Percentiles rank a stretch among this genome's conserved stretches.
These are phyloP conservation scores for Pouteria campechiana DNA, from an alignment of 179 eudicot species.

Conservation along the genomic window DNA sequence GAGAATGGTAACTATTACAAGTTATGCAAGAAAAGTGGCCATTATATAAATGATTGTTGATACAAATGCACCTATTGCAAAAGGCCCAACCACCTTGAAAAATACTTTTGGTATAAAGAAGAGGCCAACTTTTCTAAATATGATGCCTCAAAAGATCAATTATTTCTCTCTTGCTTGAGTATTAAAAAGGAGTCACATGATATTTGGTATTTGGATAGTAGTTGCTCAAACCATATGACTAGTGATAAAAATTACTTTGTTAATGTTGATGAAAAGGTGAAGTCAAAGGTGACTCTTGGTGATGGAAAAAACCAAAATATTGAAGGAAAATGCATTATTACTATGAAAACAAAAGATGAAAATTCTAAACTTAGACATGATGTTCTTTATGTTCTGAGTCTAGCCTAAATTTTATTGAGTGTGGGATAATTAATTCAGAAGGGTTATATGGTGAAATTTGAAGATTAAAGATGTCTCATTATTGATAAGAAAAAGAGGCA, in stretches of 20 bases:
- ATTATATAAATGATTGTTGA: background rate
- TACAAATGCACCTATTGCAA: background rate
- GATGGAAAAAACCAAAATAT: background rate
- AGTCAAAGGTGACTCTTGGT: background rate
- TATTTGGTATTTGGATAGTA: background rate
- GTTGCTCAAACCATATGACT: background rate
- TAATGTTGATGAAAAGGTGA: background rate
- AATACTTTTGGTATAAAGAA: background rate
- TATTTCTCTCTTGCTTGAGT: background rate
- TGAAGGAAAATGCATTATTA: background rate
- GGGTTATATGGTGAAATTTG: background rate
- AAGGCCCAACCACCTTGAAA: background rate
- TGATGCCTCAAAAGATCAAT: background rate
- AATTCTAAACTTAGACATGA: background rate
- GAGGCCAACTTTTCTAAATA: background rate
- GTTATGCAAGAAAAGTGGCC: background rate
- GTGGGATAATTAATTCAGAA: background rate
- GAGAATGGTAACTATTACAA: background rate
- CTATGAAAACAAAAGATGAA: too few relatives aligned
- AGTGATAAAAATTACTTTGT: background rate
- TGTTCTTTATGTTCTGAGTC: background rate
- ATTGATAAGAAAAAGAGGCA: too few relatives aligned
- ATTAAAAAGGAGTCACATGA: background rate
- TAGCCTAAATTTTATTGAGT: background rate
- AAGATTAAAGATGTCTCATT: background rate